Evolutionary conservation across 345 rosid genomes (phyloP).

Genomic region (Citrus hindsii): DNA sequence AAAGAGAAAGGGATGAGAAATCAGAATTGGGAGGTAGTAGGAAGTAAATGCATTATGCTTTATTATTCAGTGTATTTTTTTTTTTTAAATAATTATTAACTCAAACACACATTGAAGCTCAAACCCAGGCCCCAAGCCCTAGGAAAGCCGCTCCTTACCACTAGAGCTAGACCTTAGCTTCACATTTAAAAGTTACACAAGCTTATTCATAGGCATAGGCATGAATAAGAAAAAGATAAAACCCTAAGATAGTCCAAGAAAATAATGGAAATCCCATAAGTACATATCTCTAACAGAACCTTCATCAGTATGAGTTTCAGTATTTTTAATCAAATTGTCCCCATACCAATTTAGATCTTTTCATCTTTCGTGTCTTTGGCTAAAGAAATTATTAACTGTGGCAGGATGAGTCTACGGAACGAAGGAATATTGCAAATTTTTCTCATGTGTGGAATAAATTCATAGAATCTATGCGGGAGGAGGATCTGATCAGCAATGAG

Average conservation of each 20-base stretch:
- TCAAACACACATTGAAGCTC: no score
- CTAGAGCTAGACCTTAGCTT: no score
- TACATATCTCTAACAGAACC: no score
- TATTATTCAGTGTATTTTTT: neutral
- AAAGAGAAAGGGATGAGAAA: no score
- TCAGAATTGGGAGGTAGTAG: neutral
- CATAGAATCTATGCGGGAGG: conserved; percentile 71
- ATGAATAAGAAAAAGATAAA: neutral
- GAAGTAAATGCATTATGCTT: no score
- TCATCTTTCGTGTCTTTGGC: conserved; percentile 13
- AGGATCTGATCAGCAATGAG: conserved; percentile 86
- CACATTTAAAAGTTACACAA: neutral
- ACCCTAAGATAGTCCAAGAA: neutral
- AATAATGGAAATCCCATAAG: neutral
- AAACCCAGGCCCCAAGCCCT: no score
- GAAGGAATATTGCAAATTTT: conserved; percentile 61
- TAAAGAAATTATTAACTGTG: conserved; percentile 19
- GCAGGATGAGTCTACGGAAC: conserved; percentile 53
- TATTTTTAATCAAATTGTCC: neutral
- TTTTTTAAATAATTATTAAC: no score
- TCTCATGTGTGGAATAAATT: conserved; percentile 90
- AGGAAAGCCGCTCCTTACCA: no score
- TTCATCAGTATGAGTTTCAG: neutral
- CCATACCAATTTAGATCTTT: neutral
- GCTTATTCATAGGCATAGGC: neutral